These are phyloP conservation scores for Rhodofomes roseus DNA, from an alignment of 1,284 basidiomycete species.

Conservation along the genomic window DNA sequence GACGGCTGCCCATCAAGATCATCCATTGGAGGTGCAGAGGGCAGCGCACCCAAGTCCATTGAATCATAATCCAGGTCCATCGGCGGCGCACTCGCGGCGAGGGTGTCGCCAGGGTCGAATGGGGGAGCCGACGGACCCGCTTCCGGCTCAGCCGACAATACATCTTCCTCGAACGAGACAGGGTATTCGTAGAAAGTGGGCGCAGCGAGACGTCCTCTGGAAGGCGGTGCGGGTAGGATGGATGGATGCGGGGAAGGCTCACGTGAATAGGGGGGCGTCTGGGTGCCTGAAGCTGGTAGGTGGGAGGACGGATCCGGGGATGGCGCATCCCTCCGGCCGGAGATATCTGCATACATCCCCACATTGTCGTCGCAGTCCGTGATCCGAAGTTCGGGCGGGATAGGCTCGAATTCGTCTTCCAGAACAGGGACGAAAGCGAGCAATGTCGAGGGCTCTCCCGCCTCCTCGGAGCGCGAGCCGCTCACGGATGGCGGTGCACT, in stretches of 20 bases:
- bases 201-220: conserved; percentile 22
- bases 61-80: conserved; percentile 9
- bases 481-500: conserved; percentile 44
- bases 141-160: conserved; percentile 17
- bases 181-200: conserved; percentile 30
- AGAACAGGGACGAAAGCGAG: conserved; percentile 26
- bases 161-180: conserved; percentile 27
- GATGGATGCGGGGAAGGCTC: conserved; percentile 19
- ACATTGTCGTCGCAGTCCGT: conserved; percentile 9
- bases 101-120: conserved; percentile 16
- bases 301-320: conserved; percentile 7
- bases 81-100: conserved; percentile 22
- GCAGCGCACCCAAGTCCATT: neutral
- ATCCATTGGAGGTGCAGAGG: conserved; percentile 8
- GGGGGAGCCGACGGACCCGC: conserved; percentile 22
- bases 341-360: neutral
- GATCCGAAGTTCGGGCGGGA: conserved; percentile 9
- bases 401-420: conserved; percentile 22
- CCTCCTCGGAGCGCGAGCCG: neutral
- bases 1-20: neutral
- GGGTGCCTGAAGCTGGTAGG: neutral
- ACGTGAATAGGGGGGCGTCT: conserved; percentile 23
- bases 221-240: conserved; percentile 23
- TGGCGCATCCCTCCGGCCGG: conserved; percentile 7
- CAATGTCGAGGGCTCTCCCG: conserved; percentile 14